Evolutionary conservation across 2,329 filamentous ascomycete genomes (phyloP).

Genomic region (Alternaria rosae): DNA sequence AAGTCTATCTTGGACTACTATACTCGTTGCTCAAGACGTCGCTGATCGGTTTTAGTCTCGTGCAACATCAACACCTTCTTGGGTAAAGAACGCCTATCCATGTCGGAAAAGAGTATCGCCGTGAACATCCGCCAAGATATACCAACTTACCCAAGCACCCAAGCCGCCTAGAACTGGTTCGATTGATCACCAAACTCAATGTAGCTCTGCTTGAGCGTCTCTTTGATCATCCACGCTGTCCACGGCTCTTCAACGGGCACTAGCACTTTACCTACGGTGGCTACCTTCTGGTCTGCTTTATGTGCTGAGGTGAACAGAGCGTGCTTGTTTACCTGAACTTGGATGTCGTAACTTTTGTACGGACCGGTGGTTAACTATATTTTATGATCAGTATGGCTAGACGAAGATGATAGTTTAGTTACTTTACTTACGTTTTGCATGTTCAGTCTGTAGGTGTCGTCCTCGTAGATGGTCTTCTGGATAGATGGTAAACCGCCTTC

Average conservation of each 20-base stretch:
- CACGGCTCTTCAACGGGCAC: no score
- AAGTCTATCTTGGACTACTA: background rate
- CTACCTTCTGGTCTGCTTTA: background rate
- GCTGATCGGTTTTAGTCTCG: background rate
- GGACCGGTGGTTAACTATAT: no score
- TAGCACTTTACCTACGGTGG: background rate
- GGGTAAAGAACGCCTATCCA: background rate
- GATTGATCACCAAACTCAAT: background rate
- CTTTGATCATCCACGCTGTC: background rate
- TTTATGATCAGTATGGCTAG: no score
- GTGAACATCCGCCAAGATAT: background rate
- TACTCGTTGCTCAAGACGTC: background rate
- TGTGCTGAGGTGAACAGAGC: no score
- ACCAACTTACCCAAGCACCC: background rate
- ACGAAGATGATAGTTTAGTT: no score
- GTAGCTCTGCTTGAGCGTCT: background rate
- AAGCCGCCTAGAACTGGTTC: background rate
- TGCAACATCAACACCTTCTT: background rate
- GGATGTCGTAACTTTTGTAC: no score
- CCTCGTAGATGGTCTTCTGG: no score
- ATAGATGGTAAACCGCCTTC: no score
- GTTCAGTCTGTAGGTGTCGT: no score
- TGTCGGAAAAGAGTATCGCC: background rate
- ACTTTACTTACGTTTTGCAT: no score
- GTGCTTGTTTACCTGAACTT: no score